These are phyloP conservation scores for Arthrobotrys conoides DNA, from an alignment of 2,329 filamentous ascomycete species.

Conservation along the genomic window DNA sequence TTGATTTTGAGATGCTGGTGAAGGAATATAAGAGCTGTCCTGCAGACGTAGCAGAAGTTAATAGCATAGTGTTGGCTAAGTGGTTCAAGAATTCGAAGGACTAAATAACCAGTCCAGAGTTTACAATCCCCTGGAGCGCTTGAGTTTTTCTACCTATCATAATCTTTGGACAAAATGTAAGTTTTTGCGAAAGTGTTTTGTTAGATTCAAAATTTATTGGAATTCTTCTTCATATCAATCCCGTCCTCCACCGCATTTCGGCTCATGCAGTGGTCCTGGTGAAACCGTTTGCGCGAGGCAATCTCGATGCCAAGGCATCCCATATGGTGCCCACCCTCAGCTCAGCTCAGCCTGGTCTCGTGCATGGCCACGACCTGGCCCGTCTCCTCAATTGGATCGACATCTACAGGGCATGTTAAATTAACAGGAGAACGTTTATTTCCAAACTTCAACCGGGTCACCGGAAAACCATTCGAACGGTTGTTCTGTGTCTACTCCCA, in stretches of 20 bases:
- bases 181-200: neutral
- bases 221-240: slow-evolving; percentile 14
- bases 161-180: neutral
- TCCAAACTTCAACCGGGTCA: slow-evolving; percentile 18
- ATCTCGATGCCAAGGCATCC: slow-evolving; percentile 52
- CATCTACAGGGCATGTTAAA: slow-evolving; percentile 16
- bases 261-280: slow-evolving; percentile 4
- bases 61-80: neutral
- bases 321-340: slow-evolving; percentile 34
- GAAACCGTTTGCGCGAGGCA: slow-evolving; percentile 46
- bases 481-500: neutral
- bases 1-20: neutral
- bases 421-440: slow-evolving; percentile 26
- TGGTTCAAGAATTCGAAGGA: neutral
- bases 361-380: slow-evolving; percentile 26
- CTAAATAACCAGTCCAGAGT: neutral
- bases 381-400: slow-evolving; percentile 23
- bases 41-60: neutral
- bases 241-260: slow-evolving; percentile 15
- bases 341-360: slow-evolving; percentile 44
- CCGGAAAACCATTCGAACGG: slow-evolving; percentile 3
- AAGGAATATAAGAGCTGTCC: neutral
- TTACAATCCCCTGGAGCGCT: neutral
- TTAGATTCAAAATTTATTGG: slow-evolving; percentile 2
- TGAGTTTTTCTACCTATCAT: neutral